Base-by-base conservation (phyloP, 805 yeast genomes). In the Myxozyma lipomycoides region DNA sequence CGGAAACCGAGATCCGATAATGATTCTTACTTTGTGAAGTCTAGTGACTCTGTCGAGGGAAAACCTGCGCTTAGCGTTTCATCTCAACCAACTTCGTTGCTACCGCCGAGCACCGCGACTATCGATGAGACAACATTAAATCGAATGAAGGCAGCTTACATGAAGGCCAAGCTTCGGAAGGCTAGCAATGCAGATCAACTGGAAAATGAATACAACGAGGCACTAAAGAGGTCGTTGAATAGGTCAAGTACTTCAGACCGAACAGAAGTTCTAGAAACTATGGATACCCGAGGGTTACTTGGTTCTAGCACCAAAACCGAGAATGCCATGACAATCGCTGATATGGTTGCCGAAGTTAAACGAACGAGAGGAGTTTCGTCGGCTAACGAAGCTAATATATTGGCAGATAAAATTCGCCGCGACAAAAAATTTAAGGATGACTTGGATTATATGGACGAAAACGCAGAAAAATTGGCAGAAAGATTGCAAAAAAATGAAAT, bases 361-460 rank as follows among this genome's bases (percentile, higher is more conserved):
- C 57, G 61, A 22, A 50, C 59, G 18, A 41, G 58, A 32, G 52
- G 60, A 30, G 19, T 43, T 12, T 22, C 39, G 1, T 19, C 40
- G 25, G 51, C 62, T n/a, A 49, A 53, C 21, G 68, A 63, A 58
- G 38, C 52, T 64, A 18, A 66, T 57, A 23, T 55, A 51, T 61
- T 68, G 2, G 67, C 72, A 2, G 64, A 65, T 21, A 60, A 64
- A 28, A 73, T 77, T 26, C 64, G 69, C 3, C 63, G 64, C 24
- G 75, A 74, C 48, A 65, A 63, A 32, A 64, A 60, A 17, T 76
- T 63, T 56, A 62, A 64, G 17, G 61, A 65, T n/a, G 76, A 73
- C 45, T 48, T 70, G 39, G 79, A 76, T 37, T 68, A 70, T 38
- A 71, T 73, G 44, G 76, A 73, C 46, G 78, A 74, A 4, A 66